phyloP scores from a whole-genome alignment of 371 early-diverging fungal species.

The Rhizopus delemar region DNA sequence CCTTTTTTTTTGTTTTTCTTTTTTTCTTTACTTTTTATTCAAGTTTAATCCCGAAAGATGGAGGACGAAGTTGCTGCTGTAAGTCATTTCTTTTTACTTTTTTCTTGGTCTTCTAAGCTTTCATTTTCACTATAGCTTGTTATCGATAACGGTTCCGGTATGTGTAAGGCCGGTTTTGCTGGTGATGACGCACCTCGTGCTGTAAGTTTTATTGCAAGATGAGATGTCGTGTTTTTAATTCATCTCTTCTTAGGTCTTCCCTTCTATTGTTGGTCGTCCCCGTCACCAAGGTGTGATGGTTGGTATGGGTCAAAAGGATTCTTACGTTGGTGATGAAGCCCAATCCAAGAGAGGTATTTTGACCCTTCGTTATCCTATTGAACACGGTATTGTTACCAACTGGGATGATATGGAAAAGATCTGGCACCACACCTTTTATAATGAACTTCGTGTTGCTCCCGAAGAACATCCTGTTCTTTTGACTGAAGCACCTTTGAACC shows the following conservation, averaged over 20 bases:
- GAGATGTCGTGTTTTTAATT: conserved; percentile 7
- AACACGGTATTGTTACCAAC: conserved; percentile 99
- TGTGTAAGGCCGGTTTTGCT: conserved; percentile 99
- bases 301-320: conserved; percentile 99
- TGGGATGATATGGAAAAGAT: conserved; percentile 99
- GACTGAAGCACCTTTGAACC: conserved; percentile 99
- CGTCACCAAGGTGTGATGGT: conserved; percentile 99
- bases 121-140: conserved; percentile 51
- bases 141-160: conserved; percentile 99
- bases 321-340: conserved; percentile 99
- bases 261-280: conserved; percentile 99
- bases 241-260: conserved; percentile 78
- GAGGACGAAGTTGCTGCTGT: conserved; percentile 87
- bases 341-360: conserved; percentile 99
- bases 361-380: conserved; percentile 99
- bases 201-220: conserved; percentile 64
- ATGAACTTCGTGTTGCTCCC: conserved; percentile 77
- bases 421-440: conserved; percentile 99
- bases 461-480: conserved; percentile 99
- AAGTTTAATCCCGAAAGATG: conserved; percentile 41
- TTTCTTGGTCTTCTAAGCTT: background rate
- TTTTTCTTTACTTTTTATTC: conserved; percentile 21
- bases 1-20: conserved; percentile 22
- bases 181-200: conserved; percentile 99
- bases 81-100: conserved; percentile 43